Evolutionary conservation across 2,329 filamentous ascomycete species (phyloP).

Genomic region (Ophiostoma tasmaniense): DNA sequence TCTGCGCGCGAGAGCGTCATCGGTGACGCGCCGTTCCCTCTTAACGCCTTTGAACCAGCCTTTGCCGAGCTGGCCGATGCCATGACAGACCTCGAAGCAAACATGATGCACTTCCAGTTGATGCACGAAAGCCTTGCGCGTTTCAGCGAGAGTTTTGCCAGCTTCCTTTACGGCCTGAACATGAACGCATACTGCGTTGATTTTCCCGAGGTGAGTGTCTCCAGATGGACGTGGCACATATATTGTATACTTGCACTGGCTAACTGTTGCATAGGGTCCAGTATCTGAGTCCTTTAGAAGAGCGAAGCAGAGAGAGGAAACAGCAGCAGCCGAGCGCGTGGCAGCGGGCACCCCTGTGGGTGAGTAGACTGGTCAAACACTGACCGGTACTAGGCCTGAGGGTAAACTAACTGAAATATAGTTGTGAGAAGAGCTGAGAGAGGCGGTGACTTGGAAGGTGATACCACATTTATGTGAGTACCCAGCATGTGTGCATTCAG

Average conservation of each 20-base stretch:
- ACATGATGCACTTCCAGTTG: constrained; percentile 93
- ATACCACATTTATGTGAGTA: constrained; percentile 76
- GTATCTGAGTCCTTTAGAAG: constrained; percentile 73
- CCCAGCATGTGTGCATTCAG: constrained; percentile 15
- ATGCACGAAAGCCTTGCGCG: constrained; percentile 92
- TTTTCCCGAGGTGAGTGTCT: constrained; percentile 70
- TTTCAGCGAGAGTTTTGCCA: constrained; percentile 93
- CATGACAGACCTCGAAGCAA: constrained; percentile 91
- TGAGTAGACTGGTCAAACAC: background rate
- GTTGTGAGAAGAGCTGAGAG: background rate
- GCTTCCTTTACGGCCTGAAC: constrained; percentile 90
- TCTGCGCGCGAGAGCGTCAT: constrained; percentile 52
- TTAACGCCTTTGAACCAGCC: constrained; percentile 76
- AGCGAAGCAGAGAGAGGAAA: constrained; percentile 49
- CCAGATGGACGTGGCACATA: background rate
- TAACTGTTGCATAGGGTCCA: constrained; percentile 51
- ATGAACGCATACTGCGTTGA: constrained; percentile 99
- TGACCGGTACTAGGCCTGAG: background rate
- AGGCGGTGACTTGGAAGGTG: constrained; percentile 41
- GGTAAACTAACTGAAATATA: background rate
- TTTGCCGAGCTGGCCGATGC: constrained; percentile 91
- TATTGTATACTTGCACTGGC: background rate
- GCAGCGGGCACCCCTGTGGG: background rate
- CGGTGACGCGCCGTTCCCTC: constrained; percentile 53
- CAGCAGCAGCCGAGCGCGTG: constrained; percentile 12